Percentiles rank a stretch among this genome's conserved stretches.
These are phyloP conservation scores for Xerophyta viscosa DNA, from an alignment of 106 monocot species.

Conservation along the genomic window DNA sequence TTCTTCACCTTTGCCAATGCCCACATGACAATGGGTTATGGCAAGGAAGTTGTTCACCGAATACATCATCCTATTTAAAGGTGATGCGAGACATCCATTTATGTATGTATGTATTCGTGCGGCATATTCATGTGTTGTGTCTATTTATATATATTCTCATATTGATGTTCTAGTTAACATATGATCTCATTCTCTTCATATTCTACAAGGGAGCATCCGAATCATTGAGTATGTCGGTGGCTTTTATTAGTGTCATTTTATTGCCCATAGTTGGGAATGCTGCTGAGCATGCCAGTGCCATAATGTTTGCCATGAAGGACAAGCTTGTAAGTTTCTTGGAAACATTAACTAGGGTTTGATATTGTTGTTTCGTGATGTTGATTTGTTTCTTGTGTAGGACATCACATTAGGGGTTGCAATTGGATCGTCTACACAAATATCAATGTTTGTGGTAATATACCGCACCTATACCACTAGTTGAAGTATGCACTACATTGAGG, in stretches of 20 bases:
- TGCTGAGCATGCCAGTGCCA: slow-evolving; percentile 79
- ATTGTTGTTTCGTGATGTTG: background rate
- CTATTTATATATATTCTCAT: no score
- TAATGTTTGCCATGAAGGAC: slow-evolving; percentile 87
- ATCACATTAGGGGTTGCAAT: slow-evolving; percentile 80
- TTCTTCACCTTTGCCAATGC: no score
- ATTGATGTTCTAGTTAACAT: no score
- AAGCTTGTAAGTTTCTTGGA: slow-evolving; percentile 35
- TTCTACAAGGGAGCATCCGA: slow-evolving; percentile 46
- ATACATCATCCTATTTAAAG: no score
- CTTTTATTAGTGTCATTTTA: slow-evolving; percentile 72
- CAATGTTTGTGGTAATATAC: slow-evolving; percentile 78
- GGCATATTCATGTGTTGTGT: no score
- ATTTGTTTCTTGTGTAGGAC: slow-evolving; percentile 28
- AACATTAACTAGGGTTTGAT: background rate
- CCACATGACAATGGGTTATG: no score
- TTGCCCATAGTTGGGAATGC: slow-evolving; percentile 88
- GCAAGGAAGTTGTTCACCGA: no score
- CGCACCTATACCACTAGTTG: no score
- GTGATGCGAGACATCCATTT: no score
- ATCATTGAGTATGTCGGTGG: slow-evolving; percentile 47
- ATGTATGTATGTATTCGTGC: no score
- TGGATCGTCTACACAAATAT: slow-evolving; percentile 86
- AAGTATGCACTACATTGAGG: no score
- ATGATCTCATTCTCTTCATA: no score